Evolutionary conservation across 2,329 filamentous ascomycete species (phyloP).

Genomic region (Nemania sp.): DNA sequence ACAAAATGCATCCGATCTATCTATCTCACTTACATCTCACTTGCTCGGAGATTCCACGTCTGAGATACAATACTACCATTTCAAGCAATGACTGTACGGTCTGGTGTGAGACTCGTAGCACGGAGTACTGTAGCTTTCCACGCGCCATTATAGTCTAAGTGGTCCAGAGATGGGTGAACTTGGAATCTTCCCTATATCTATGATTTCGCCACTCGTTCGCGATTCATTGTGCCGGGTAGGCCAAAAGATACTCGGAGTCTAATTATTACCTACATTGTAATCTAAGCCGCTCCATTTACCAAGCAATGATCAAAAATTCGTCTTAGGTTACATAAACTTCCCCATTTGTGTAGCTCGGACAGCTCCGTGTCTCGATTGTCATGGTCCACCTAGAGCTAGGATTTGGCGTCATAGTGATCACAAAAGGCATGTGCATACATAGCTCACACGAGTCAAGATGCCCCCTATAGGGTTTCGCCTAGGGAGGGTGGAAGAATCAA

Average conservation of each 20-base stretch:
- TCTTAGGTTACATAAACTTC: neutral
- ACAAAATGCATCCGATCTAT: conserved; percentile 23
- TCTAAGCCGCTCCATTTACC: neutral
- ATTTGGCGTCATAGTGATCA: conserved; percentile 16
- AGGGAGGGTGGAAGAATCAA: neutral
- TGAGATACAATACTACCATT: conserved; percentile 15
- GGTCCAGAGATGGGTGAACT: too few relatives aligned
- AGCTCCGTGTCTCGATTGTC: conserved; percentile 13
- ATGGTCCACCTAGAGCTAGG: conserved; percentile 6
- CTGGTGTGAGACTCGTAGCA: neutral
- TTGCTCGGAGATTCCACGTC: conserved; percentile 14
- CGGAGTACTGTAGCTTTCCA: too few relatives aligned
- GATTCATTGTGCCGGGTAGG: neutral
- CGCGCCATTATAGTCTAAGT: too few relatives aligned
- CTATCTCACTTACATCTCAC: conserved; percentile 15
- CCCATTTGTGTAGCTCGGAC: conserved; percentile 11
- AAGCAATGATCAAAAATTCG: neutral
- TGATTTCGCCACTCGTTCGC: neutral
- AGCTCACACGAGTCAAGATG: conserved; percentile 17
- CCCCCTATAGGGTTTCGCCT: neutral
- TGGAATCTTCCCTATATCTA: neutral
- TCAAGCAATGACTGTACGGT: conserved; percentile 7
- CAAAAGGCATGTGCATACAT: neutral
- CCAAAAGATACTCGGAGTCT: neutral
- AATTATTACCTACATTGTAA: neutral